phyloP scores from a whole-genome alignment of 805 yeast species.

The Scheffersomyces coipomensis region DNA sequence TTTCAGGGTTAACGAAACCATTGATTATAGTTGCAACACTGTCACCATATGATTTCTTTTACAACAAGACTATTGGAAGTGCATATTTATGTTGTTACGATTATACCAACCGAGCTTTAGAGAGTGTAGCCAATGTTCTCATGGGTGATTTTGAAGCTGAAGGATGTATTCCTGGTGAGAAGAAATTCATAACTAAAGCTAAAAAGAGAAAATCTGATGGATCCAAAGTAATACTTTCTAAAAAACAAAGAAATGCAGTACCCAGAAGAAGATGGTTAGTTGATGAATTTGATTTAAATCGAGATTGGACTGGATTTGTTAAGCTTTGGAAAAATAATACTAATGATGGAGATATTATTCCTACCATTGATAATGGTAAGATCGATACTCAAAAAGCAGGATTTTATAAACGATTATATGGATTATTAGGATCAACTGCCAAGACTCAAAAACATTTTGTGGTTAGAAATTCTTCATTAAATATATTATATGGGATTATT shows the following conservation, averaged over 20 bases:
- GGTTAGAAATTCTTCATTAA: slow-evolving; percentile 54
- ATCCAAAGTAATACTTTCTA: slow-evolving; percentile 7
- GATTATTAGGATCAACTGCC: slow-evolving; percentile 25
- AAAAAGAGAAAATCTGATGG: slow-evolving; percentile 21
- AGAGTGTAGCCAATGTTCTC: slow-evolving; percentile 47
- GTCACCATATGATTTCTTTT: slow-evolving; percentile 61
- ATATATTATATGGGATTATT: slow-evolving; percentile 53
- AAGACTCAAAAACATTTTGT: slow-evolving; percentile 48
- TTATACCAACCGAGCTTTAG: slow-evolving; percentile 52
- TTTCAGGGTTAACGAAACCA: slow-evolving; percentile 42
- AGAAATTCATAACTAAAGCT: slow-evolving; percentile 24
- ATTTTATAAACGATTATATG: slow-evolving; percentile 28
- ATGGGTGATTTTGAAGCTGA: slow-evolving; percentile 54
- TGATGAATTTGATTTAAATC: slow-evolving; percentile 48
- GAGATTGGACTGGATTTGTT: slow-evolving; percentile 51
- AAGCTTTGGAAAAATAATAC: slow-evolving; percentile 43
- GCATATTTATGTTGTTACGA: slow-evolving; percentile 62
- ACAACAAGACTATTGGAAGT: slow-evolving; percentile 52
- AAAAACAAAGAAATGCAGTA: slow-evolving; percentile 10
- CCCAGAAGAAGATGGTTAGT: slow-evolving; percentile 54
- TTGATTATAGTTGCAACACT: slow-evolving; percentile 59
- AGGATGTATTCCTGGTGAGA: slow-evolving; percentile 59
- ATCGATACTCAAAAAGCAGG: slow-evolving; percentile 23
- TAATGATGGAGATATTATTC: slow-evolving; percentile 9
- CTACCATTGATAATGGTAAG: slow-evolving; percentile 12